Conservation (phyloP, 2,329 filamentous ascomycete genomes). For the Talaromyces sp. region DNA sequence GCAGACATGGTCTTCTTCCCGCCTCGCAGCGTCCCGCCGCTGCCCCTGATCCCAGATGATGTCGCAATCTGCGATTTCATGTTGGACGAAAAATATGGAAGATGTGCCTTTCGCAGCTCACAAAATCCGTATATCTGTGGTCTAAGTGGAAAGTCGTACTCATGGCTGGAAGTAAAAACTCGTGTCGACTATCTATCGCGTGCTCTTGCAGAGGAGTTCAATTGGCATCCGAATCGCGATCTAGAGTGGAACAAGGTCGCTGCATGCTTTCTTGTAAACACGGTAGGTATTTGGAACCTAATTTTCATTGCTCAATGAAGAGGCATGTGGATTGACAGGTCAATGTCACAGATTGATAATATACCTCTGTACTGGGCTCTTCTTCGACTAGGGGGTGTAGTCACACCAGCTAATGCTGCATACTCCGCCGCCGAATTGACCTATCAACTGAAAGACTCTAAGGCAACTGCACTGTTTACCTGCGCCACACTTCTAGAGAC, state of each 20-base stretch:
- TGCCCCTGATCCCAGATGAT: constrained; percentile 64
- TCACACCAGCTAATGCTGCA: constrained; percentile 70
- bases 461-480: constrained; percentile 68
- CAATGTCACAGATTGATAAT: constrained; percentile 62
- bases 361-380: constrained; percentile 69
- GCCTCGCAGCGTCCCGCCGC: constrained; percentile 36
- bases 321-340: neutral
- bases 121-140: constrained; percentile 73
- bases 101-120: constrained; percentile 60
- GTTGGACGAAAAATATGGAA: constrained; percentile 66
- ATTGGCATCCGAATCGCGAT: constrained; percentile 65
- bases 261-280: constrained; percentile 74
- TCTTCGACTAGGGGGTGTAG: constrained; percentile 69
- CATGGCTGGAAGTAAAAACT: constrained; percentile 59
- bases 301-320: too few species aligned
- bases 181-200: constrained; percentile 65
- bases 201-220: constrained; percentile 66
- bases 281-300: constrained; percentile 49
- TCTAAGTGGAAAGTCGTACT: constrained; percentile 65
- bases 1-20: constrained; percentile 46
- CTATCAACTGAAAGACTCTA: constrained; percentile 67
- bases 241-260: constrained; percentile 79
- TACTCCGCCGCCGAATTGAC: constrained; percentile 67
- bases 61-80: constrained; percentile 75
- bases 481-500: constrained; percentile 63